These are phyloP conservation scores for Lablab purpureus DNA, from an alignment of 306 rosid genomes.

Conservation along the genomic window DNA sequence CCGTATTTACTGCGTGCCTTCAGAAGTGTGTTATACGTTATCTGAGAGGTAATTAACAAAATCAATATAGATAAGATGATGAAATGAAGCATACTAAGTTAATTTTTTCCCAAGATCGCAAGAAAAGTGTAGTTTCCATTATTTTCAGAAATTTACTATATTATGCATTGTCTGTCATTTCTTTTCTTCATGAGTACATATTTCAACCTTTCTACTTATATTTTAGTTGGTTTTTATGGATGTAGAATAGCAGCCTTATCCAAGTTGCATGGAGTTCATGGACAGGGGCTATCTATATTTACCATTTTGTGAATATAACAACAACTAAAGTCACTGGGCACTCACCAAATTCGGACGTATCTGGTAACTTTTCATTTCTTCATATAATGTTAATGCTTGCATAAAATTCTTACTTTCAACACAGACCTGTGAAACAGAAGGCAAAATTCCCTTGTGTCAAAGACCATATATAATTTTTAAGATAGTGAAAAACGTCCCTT, in stretches of 20 bases:
- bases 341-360: slow-evolving; percentile 87
- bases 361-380: slow-evolving; percentile 80
- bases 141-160: slow-evolving; percentile 15
- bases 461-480: slow-evolving; percentile 28
- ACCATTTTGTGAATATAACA: slow-evolving; percentile 43
- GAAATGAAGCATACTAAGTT: slow-evolving; percentile 30
- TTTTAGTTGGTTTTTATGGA: slow-evolving; percentile 30
- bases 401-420: slow-evolving; percentile 70
- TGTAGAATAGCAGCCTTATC: slow-evolving; percentile 36
- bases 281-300: slow-evolving; percentile 32
- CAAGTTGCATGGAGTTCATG: slow-evolving; percentile 29
- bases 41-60: slow-evolving; percentile 58
- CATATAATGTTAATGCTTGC: slow-evolving; percentile 70
- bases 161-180: slow-evolving; percentile 34
- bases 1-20: slow-evolving; percentile 83
- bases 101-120: slow-evolving; percentile 26
- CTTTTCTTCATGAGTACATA: slow-evolving; percentile 26
- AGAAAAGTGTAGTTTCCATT: slow-evolving; percentile 34
- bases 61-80: slow-evolving; percentile 28
- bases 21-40: slow-evolving; percentile 85
- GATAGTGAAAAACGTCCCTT: slow-evolving; percentile 16
- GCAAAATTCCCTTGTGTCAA: slow-evolving; percentile 38
- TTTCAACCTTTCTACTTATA: slow-evolving; percentile 17
- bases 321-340: slow-evolving; percentile 32
- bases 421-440: slow-evolving; percentile 74